Evolutionary conservation across 1,284 basidiomycete species (phyloP).

Genomic region (Fomes fomentarius): DNA sequence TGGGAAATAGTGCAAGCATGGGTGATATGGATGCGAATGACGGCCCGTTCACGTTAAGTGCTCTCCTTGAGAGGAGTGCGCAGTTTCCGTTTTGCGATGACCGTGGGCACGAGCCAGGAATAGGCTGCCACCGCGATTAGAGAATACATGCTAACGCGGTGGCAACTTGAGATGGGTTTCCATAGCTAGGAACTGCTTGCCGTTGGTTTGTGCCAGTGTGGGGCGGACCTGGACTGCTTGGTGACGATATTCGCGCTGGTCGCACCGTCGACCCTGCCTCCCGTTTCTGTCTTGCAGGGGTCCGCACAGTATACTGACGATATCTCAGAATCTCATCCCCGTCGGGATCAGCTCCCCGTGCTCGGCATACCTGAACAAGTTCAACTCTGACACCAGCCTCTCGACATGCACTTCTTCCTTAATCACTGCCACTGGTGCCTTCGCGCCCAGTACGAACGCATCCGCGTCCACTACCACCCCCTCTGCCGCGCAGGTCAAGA

Average conservation of each 20-base stretch:
- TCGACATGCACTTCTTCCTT: slow-evolving; percentile 68
- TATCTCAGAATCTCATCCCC: slow-evolving; percentile 55
- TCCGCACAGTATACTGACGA: slow-evolving; percentile 1
- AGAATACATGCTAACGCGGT: too few relatives aligned
- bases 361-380: slow-evolving; percentile 55
- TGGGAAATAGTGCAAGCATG: neutral
- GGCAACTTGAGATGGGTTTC: too few relatives aligned
- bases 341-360: slow-evolving; percentile 63
- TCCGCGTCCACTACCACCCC: slow-evolving; percentile 38
- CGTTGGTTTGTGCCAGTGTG: too few relatives aligned
- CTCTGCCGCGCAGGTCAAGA: slow-evolving; percentile 49
- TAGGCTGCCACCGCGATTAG: too few relatives aligned
- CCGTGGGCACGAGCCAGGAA: too few relatives aligned
- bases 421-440: slow-evolving; percentile 61
- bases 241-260: neutral
- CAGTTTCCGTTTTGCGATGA: too few relatives aligned
- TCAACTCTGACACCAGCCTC: slow-evolving; percentile 67
- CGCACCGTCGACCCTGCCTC: neutral
- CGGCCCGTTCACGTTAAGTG: too few relatives aligned
- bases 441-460: slow-evolving; percentile 50
- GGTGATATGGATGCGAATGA: neutral
- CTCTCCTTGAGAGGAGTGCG: too few relatives aligned
- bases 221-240: too few relatives aligned
- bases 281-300: neutral
- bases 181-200: too few relatives aligned